phyloP scores from a whole-genome alignment of 306 rosid species.

The Morella rubra region DNA sequence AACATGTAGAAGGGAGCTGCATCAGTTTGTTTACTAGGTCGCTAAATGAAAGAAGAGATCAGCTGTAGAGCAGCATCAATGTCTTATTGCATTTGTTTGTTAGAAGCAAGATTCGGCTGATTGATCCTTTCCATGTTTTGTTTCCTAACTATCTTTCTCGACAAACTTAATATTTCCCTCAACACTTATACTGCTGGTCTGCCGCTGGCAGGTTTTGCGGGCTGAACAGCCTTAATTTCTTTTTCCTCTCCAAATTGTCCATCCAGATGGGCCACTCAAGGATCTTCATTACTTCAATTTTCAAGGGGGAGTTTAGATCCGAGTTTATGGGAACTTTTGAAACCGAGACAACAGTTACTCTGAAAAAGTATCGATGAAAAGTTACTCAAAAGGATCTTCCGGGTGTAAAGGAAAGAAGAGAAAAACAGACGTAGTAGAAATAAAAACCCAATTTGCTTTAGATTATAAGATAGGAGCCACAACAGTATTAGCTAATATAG shows the following conservation, averaged over 20 bases:
- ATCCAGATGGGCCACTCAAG: too few species aligned
- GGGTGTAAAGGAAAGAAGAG: too few species aligned
- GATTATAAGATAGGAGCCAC: too few species aligned
- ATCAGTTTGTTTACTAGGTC: background rate
- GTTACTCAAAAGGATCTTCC: too few species aligned
- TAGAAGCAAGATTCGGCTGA: background rate
- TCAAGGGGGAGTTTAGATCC: too few species aligned
- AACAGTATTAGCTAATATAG: too few species aligned
- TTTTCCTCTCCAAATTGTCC: background rate
- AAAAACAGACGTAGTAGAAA: too few species aligned
- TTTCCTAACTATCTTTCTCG: background rate
- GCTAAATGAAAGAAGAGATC: background rate
- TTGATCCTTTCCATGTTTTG: background rate
- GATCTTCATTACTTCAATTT: too few species aligned
- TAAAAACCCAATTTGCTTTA: too few species aligned
- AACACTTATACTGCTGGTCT: background rate
- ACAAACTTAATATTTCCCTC: background rate
- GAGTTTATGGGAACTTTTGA: too few species aligned
- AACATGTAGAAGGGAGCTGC: background rate
- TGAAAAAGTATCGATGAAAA: too few species aligned
- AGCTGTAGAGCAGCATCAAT: conserved; percentile 9
- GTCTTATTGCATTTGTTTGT: background rate
- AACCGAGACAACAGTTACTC: too few species aligned
- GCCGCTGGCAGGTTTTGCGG: background rate
- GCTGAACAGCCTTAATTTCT: background rate